phyloP scores from a whole-genome alignment of 2,329 filamentous ascomycete species.

The Cadophora malorum region DNA sequence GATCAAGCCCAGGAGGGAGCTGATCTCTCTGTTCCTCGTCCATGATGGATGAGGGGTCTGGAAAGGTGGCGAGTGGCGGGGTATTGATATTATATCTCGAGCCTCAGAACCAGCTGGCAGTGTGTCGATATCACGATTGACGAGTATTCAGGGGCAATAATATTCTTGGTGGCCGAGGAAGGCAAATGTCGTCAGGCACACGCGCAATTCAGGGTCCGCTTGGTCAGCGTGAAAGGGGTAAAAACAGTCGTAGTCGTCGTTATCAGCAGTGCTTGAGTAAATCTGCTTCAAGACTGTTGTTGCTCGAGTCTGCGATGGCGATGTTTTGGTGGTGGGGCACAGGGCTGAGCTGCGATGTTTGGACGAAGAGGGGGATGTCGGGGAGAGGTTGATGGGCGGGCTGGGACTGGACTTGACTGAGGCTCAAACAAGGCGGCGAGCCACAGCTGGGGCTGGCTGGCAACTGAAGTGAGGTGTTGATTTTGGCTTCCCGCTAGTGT shows the following conservation, averaged over 20 bases:
- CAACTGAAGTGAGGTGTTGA: background rate
- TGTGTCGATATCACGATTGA: background rate
- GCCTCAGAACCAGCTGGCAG: constrained; percentile 12
- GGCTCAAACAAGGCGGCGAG: constrained; percentile 12
- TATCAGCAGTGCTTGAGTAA: background rate
- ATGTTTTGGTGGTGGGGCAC: constrained; percentile 20
- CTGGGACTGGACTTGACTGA: background rate
- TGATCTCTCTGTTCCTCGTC: constrained; percentile 40
- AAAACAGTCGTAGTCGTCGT: background rate
- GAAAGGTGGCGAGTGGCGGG: no score
- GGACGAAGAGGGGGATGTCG: constrained; percentile 4
- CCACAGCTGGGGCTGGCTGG: background rate
- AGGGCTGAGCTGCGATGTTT: constrained; percentile 29
- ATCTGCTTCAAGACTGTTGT: constrained; percentile 13
- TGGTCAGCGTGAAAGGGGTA: constrained; percentile 30
- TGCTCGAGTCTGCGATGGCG: background rate
- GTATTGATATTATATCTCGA: background rate
- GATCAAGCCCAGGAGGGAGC: constrained; percentile 35
- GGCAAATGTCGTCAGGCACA: constrained; percentile 24
- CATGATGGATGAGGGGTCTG: constrained; percentile 36
- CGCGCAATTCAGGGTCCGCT: constrained; percentile 27
- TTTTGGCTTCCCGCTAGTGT: constrained; percentile 13
- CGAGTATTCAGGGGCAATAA: background rate
- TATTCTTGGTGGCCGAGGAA: constrained; percentile 15
- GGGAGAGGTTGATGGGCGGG: constrained; percentile 11